A percentile compares a stretch with the other conserved stretches of the same genome.
These are phyloP conservation scores for Breynia disticha DNA, from an alignment of 441 rosid genomes.

Conservation along the genomic window DNA sequence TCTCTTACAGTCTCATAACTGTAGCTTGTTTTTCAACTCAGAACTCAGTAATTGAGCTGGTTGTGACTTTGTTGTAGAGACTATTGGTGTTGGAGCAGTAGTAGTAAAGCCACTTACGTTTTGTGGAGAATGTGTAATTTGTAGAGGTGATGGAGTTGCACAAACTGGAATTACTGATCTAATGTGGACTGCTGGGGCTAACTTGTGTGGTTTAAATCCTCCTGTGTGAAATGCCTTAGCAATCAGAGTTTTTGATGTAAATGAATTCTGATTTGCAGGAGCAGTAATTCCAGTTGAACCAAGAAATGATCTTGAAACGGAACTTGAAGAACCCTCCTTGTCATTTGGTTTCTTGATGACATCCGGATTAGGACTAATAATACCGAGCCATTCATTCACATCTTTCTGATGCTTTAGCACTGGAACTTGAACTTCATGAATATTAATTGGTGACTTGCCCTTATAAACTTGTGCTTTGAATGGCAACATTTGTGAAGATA, in stretches of 20 bases:
- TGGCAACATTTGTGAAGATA: too few relatives aligned
- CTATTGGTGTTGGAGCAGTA: constrained; percentile 13
- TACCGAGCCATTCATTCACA: too few relatives aligned
- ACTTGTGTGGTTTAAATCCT: constrained; percentile 27
- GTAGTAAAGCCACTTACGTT: not conserved
- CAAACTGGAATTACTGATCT: constrained; percentile 75
- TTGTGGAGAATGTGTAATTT: too few relatives aligned
- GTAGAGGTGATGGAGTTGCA: constrained; percentile 42
- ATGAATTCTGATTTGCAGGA: not conserved
- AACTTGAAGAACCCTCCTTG: constrained; percentile 19
- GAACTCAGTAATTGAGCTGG: constrained; percentile 19
- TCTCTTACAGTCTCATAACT: constrained; percentile 14
- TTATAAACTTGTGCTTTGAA: too few relatives aligned
- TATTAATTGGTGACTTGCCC: too few relatives aligned
- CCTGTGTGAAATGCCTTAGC: constrained; percentile 24
- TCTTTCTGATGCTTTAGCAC: too few relatives aligned
- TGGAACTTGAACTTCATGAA: too few relatives aligned
- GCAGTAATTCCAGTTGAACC: too few relatives aligned
- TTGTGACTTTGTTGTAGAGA: constrained; percentile 4
- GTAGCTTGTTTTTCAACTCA: constrained; percentile 31
- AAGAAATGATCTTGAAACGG: constrained; percentile 19
- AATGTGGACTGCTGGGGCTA: constrained; percentile 71
- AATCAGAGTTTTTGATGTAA: constrained; percentile 8
- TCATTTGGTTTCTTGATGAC: constrained; percentile 19
- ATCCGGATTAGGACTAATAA: constrained; percentile 3